Evolutionary conservation across 2,329 filamentous ascomycete species (phyloP).

Genomic region (Capronia coronata): DNA sequence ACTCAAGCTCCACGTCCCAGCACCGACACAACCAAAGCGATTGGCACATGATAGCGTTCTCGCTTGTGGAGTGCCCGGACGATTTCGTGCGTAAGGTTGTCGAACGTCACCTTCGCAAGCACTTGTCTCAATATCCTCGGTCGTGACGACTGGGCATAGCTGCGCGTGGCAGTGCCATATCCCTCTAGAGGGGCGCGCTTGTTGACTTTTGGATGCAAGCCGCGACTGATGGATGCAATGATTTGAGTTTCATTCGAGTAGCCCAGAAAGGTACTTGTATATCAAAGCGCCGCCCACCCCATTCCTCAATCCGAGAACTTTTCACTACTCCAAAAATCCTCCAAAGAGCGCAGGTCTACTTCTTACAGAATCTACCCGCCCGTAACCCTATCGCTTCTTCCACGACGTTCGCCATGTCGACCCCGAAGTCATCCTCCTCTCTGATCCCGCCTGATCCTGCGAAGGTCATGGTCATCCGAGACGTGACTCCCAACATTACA

Average conservation of each 20-base stretch:
- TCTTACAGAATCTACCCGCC: background rate
- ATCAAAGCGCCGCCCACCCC: background rate
- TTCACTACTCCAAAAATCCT: slow-evolving; percentile 1
- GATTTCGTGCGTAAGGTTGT: background rate
- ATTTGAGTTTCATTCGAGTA: slow-evolving; percentile 2
- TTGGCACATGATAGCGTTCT: background rate
- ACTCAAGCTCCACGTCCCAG: background rate
- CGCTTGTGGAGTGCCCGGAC: background rate
- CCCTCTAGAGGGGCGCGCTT: background rate
- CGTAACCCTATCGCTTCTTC: background rate
- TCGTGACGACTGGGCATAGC: background rate
- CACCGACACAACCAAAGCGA: background rate
- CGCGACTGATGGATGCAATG: background rate
- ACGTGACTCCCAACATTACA: slow-evolving; percentile 58
- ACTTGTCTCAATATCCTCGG: background rate
- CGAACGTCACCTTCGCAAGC: background rate
- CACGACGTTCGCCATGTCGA: slow-evolving; percentile 42
- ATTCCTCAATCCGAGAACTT: background rate
- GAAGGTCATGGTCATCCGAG: slow-evolving; percentile 83
- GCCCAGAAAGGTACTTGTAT: slow-evolving; percentile 1
- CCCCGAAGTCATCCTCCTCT: slow-evolving; percentile 40
- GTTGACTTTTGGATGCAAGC: background rate
- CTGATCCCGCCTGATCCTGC: slow-evolving; percentile 65
- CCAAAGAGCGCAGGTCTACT: background rate
- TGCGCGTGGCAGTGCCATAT: background rate